A percentile compares a stretch with the other conserved stretches of the same genome.
Conservation (phyloP, 2,329 filamentous ascomycete genomes). For the Colletotrichum australisinense region DNA sequence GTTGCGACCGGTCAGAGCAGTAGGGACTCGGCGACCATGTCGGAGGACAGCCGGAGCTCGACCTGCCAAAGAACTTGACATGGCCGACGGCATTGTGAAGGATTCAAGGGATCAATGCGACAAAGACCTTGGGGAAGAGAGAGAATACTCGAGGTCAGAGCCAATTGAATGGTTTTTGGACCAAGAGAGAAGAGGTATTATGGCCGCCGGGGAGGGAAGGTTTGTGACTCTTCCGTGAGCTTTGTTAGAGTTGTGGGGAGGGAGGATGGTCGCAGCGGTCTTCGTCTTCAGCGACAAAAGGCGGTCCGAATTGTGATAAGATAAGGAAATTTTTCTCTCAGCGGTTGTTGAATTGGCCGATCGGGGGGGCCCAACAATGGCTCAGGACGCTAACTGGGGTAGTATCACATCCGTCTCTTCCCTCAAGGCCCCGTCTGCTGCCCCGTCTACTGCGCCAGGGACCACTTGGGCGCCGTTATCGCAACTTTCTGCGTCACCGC, state of each 20-base stretch:
- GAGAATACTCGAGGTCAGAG: slow-evolving; percentile 30
- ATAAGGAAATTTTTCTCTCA: slow-evolving; percentile 39
- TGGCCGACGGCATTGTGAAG: slow-evolving; percentile 51
- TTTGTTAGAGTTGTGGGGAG: slow-evolving; percentile 29
- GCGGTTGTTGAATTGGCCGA: slow-evolving; percentile 32
- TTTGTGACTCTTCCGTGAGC: slow-evolving; percentile 35
- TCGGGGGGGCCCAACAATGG: slow-evolving; percentile 30
- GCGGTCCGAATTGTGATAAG: slow-evolving; percentile 34
- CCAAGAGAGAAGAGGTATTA: slow-evolving; percentile 27
- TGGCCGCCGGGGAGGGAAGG: slow-evolving; percentile 30
- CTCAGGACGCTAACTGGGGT: slow-evolving; percentile 23
- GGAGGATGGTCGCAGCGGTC: slow-evolving; percentile 16
- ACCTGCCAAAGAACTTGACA: slow-evolving; percentile 60
- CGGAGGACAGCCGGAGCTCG: slow-evolving; percentile 69
- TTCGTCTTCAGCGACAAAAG: slow-evolving; percentile 34
- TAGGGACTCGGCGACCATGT: slow-evolving; percentile 62
- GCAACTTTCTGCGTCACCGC: slow-evolving; percentile 27
- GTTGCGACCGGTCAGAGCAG: slow-evolving; percentile 55
- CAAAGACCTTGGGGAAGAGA: slow-evolving; percentile 16
- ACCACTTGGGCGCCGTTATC: slow-evolving; percentile 34
- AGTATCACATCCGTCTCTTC: slow-evolving; percentile 17
- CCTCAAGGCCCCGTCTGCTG: slow-evolving; percentile 6
- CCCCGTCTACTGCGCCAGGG: slow-evolving; percentile 20
- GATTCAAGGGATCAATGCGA: slow-evolving; percentile 23
- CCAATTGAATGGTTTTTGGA: slow-evolving; percentile 37